phyloP scores from a whole-genome alignment of 2,329 filamentous ascomycete species.

The Penicillium concentricum region DNA sequence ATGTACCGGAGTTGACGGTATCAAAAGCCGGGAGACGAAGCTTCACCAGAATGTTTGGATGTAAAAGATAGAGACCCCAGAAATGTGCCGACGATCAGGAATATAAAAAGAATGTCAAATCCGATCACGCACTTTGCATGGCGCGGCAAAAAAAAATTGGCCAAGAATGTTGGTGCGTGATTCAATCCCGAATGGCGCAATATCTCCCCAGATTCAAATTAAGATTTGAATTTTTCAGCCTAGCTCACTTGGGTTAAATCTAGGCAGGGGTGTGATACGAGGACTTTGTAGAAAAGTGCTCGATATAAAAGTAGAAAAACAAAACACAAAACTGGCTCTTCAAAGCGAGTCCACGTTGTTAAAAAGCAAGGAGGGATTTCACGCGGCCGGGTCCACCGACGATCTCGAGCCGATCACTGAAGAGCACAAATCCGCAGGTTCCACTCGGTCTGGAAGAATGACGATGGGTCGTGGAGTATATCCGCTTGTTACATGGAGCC shows the following conservation, averaged over 20 bases:
- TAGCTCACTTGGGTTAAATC: background rate
- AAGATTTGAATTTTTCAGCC: constrained; percentile 10
- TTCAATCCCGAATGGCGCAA: constrained; percentile 24
- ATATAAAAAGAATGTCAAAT: constrained; percentile 14
- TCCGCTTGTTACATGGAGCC: background rate
- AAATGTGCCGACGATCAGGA: constrained; percentile 14
- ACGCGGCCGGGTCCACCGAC: constrained; percentile 21
- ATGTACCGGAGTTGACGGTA: background rate
- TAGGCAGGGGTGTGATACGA: constrained; percentile 3
- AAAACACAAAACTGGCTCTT: background rate
- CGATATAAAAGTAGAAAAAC: background rate
- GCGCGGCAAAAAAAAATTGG: constrained; percentile 8
- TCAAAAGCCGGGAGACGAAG: constrained; percentile 2
- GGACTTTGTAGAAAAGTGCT: background rate
- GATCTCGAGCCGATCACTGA: constrained; percentile 21
- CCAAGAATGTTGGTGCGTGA: constrained; percentile 20
- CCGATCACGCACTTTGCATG: constrained; percentile 18
- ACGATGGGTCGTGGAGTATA: constrained; percentile 27
- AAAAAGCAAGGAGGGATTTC: constrained; percentile 3
- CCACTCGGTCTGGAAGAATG: constrained; percentile 29
- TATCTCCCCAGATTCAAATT: constrained; percentile 23
- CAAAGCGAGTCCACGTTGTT: constrained; percentile 3
- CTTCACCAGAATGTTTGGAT: background rate
- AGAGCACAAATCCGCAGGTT: constrained; percentile 18
- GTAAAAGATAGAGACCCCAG: background rate